Evolutionary conservation across 306 rosid species (phyloP).

Genomic region (Cicer judaicum): DNA sequence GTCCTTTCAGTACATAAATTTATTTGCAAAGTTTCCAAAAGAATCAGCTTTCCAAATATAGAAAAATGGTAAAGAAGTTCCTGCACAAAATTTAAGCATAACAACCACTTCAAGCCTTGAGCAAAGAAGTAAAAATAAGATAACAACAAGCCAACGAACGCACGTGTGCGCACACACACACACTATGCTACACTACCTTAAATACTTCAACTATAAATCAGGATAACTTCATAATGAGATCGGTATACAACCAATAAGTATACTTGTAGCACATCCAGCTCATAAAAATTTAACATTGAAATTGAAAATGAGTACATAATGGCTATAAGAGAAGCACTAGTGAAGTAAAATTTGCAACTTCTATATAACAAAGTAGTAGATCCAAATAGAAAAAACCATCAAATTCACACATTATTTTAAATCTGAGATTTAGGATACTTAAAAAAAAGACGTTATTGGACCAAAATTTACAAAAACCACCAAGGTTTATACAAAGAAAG

Average conservation of each 20-base stretch:
- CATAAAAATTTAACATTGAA: neutral
- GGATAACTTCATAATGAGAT: conserved; percentile 13
- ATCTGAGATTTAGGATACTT: neutral
- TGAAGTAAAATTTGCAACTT: conserved; percentile 21
- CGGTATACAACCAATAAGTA: conserved; percentile 6
- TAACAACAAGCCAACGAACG: conserved; percentile 5
- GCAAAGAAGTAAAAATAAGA: conserved; percentile 27
- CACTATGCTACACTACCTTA: neutral
- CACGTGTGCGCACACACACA: neutral
- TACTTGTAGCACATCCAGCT: neutral
- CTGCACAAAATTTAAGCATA: conserved; percentile 51
- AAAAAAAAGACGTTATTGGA: neutral
- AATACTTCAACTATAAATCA: conserved; percentile 11
- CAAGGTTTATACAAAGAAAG: conserved; percentile 2
- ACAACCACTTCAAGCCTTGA: conserved; percentile 40
- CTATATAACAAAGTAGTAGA: conserved; percentile 26
- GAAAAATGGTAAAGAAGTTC: conserved; percentile 36
- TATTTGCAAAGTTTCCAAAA: conserved; percentile 27
- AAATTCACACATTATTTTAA: conserved; percentile 33
- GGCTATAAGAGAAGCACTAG: conserved; percentile 23
- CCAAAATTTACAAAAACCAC: neutral
- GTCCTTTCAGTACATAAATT: conserved; percentile 44
- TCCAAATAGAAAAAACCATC: neutral
- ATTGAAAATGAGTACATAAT: conserved; percentile 16
- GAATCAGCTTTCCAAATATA: conserved; percentile 38